phyloP scores from a whole-genome alignment of 495 filamentous ascomycete genomes.

The Talaromyces ruber region DNA sequence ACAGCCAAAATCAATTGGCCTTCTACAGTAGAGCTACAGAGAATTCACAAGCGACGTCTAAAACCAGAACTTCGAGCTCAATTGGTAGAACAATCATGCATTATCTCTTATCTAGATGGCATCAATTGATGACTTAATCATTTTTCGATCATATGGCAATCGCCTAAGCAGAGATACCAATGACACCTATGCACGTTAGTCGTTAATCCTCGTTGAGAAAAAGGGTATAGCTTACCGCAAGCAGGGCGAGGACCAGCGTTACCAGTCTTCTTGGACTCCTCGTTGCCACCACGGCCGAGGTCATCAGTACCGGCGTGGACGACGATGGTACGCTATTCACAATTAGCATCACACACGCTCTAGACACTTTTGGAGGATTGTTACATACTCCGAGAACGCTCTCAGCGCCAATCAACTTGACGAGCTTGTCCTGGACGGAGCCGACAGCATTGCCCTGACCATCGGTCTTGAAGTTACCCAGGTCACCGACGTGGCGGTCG shows the following conservation, averaged over 20 bases:
- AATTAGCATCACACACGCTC: constrained; percentile 6
- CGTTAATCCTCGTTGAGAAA: background rate
- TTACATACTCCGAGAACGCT: constrained; percentile 85
- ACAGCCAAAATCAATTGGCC: background rate
- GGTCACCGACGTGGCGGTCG: constrained; percentile 88
- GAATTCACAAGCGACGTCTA: background rate
- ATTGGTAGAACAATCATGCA: background rate
- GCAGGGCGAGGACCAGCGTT: constrained; percentile 89
- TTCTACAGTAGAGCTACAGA: background rate
- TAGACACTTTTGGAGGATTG: background rate
- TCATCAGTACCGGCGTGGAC: constrained; percentile 93
- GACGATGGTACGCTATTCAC: constrained; percentile 76
- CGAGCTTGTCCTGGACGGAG: constrained; percentile 60
- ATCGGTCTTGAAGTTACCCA: constrained; percentile 95
- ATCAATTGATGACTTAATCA: background rate
- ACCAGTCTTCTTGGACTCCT: constrained; percentile 94
- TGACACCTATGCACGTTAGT: constrained; percentile 52
- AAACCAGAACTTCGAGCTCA: background rate
- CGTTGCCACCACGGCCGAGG: constrained; percentile 78
- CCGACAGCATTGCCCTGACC: constrained; percentile 80
- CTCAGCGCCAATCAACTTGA: constrained; percentile 93
- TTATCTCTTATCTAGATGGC: constrained; percentile 1
- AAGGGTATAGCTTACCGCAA: constrained; percentile 57
- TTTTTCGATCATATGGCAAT: background rate
- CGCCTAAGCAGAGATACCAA: constrained; percentile 64